A percentile compares a stretch with the other conserved stretches of the same genome.
Conservation (phyloP, 2,329 filamentous ascomycete genomes). For the Colletotrichum graminicola region DNA sequence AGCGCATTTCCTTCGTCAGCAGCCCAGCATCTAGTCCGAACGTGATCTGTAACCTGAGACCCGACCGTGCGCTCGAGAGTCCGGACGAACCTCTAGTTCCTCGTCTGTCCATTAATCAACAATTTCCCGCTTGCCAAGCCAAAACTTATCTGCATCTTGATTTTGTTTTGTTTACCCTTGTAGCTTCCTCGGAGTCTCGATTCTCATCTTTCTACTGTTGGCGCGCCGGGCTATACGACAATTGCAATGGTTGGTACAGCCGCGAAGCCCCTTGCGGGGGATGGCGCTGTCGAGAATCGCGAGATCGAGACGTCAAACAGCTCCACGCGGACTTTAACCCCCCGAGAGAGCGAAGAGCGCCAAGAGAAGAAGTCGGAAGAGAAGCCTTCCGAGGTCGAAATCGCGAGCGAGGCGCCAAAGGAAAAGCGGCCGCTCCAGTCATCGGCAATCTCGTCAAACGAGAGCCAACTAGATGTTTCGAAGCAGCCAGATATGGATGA, state of each 20-base stretch:
- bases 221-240: background rate
- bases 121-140: conserved; percentile 16
- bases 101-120: conserved; percentile 18
- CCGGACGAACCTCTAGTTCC: conserved; percentile 30
- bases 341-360: conserved; percentile 32
- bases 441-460: conserved; percentile 21
- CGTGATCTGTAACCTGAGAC: conserved; percentile 25
- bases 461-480: conserved; percentile 20
- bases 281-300: conserved; percentile 9
- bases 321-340: conserved; percentile 36
- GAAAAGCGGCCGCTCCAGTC: conserved; percentile 17
- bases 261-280: conserved; percentile 18
- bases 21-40: conserved; percentile 15
- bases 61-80: conserved; percentile 28
- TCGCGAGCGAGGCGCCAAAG: background rate
- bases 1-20: background rate
- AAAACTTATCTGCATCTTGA: background rate
- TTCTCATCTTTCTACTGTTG: background rate
- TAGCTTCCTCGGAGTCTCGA: background rate
- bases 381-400: background rate
- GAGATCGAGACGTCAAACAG: conserved; percentile 23
- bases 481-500: conserved; percentile 34
- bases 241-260: conserved; percentile 21
- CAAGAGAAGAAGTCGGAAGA: conserved; percentile 24
- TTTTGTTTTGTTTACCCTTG: conserved; percentile 16